Conservation (phyloP, 805 yeast genomes). For the Clavispora fructus region DNA sequence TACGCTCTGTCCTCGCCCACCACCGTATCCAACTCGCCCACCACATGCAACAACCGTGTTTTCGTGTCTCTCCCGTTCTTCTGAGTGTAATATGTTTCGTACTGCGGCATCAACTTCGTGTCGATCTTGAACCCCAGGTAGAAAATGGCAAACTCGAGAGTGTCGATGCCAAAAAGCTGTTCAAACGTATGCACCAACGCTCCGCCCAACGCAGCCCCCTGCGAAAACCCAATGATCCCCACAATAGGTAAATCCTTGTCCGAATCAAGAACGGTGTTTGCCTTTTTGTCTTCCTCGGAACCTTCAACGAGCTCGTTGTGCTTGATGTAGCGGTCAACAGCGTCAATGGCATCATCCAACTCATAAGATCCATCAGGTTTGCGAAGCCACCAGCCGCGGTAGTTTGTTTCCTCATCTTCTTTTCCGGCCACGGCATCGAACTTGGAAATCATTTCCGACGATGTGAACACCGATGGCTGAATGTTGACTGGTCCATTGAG, state of each 20-base stretch:
- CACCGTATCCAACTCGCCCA: conserved; percentile 84
- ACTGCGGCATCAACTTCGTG: conserved; percentile 22
- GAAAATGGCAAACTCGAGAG: conserved; percentile 65
- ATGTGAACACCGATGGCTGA: conserved; percentile 68
- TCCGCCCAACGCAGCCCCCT: conserved; percentile 88
- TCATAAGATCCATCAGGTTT: conserved; percentile 40
- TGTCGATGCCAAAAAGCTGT: conserved; percentile 41
- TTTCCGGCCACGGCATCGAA: conserved; percentile 38
- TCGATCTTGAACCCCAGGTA: conserved; percentile 59
- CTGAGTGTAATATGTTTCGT: conserved; percentile 18
- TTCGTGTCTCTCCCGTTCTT: conserved; percentile 13
- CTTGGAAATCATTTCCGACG: conserved; percentile 52
- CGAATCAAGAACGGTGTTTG: conserved; percentile 14
- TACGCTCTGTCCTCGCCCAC: conserved; percentile 70
- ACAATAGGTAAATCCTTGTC: conserved; percentile 53
- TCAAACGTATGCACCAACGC: conserved; percentile 57
- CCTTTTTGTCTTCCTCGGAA: conserved; percentile 16
- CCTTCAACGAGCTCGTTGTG: conserved; percentile 47
- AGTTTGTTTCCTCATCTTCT: conserved; percentile 24
- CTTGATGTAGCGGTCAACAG: conserved; percentile 45
- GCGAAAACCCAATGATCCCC: conserved; percentile 88
- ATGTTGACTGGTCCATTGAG: conserved; percentile 73
- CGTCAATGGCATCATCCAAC: conserved; percentile 46
- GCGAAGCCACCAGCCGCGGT: conserved; percentile 76
- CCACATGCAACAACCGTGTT: conserved; percentile 55